A percentile compares a stretch with the other conserved stretches of the same genome.
These are phyloP conservation scores for Nannochloropsis granulata DNA, from an alignment of 108 stramenopile genomes.

Conservation along the genomic window DNA sequence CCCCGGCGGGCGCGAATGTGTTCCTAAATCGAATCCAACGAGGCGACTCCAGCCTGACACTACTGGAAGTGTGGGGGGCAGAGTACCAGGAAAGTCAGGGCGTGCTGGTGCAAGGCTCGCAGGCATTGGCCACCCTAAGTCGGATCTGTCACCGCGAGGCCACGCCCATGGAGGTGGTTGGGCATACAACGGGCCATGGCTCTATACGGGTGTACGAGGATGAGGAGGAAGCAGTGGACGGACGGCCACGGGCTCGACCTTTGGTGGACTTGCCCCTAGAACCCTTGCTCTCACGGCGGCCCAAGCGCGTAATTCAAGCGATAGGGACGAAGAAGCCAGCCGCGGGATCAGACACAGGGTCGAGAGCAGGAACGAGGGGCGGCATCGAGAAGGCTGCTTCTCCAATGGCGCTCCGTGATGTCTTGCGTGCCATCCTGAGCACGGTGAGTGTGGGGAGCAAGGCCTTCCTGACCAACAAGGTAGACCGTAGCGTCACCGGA, in stretches of 20 bases:
- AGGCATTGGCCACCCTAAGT: neutral
- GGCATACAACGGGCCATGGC: neutral
- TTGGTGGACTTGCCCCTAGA: neutral
- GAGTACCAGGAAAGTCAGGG: neutral
- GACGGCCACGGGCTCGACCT: neutral
- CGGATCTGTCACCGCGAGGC: neutral
- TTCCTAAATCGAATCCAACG: neutral
- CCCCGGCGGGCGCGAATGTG: neutral
- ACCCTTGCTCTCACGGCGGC: neutral
- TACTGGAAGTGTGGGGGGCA: neutral
- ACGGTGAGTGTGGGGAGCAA: constrained; percentile 89
- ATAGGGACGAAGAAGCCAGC: neutral
- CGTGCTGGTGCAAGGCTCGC: neutral
- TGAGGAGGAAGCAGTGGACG: neutral
- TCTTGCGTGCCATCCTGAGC: constrained; percentile 70
- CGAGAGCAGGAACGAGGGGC: neutral
- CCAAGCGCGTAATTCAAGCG: neutral
- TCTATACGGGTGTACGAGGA: neutral
- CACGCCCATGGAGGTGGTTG: neutral
- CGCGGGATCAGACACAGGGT: neutral
- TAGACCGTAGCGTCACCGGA: constrained; percentile 95
- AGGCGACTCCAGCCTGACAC: neutral
- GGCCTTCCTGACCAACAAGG: constrained; percentile 97
- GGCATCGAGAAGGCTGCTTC: neutral
- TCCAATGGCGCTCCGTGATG: constrained; percentile 11